A percentile compares a stretch with the other conserved stretches of the same genome.
Conservation (phyloP, 2,329 filamentous ascomycete species). For the Fusarium denticulatum region DNA sequence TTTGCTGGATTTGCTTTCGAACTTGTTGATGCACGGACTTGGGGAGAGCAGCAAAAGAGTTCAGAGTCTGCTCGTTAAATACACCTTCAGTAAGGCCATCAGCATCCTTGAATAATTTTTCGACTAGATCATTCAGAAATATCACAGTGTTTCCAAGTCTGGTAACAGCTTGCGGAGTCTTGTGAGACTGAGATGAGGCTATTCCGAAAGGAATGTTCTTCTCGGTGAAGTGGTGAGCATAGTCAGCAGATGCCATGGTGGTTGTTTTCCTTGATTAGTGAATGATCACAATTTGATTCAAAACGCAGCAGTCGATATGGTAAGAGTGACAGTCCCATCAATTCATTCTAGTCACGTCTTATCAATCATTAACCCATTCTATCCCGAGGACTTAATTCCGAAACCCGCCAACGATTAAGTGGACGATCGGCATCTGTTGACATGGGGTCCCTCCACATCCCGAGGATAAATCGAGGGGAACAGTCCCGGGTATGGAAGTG, state of each 20-base stretch:
- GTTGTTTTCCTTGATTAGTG: fast-evolving
- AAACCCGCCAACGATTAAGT: background rate
- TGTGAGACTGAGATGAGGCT: conserved; percentile 53
- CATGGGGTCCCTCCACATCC: conserved; percentile 19
- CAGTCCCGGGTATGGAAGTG: background rate
- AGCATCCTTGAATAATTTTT: conserved; percentile 44
- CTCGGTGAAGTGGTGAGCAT: conserved; percentile 58
- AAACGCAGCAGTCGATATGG: fast-evolving
- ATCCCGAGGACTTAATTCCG: background rate
- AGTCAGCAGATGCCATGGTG: background rate
- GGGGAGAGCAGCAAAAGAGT: conserved; percentile 13
- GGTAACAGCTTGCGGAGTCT: conserved; percentile 57
- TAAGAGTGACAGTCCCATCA: background rate
- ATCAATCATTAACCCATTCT: background rate
- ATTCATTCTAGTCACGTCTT: background rate
- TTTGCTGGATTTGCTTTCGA: background rate
- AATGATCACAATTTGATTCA: fast-evolving
- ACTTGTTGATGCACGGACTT: background rate
- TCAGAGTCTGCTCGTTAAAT: conserved; percentile 5
- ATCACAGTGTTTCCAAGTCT: conserved; percentile 61
- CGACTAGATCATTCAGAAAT: conserved; percentile 58
- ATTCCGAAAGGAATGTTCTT: conserved; percentile 65
- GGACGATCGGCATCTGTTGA: conserved; percentile 4
- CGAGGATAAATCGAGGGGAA: background rate
- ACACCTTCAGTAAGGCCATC: conserved; percentile 14